phyloP scores from a whole-genome alignment of 345 rosid species.

The Populus pruinosa region DNA sequence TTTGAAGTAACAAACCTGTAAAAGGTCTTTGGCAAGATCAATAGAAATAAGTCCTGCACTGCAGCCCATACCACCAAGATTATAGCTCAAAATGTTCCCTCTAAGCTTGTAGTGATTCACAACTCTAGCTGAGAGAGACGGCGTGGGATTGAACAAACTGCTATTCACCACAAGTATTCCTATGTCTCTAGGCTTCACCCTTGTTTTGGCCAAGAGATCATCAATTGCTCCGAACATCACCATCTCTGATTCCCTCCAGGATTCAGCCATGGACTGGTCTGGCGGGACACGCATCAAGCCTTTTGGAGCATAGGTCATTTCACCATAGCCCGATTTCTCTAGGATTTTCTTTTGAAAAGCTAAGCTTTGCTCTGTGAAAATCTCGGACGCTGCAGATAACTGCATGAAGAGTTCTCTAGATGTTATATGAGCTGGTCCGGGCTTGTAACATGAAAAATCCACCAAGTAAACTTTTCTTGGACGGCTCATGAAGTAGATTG shows the following conservation, averaged over 20 bases:
- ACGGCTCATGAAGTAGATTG: background rate
- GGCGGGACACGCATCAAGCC: background rate
- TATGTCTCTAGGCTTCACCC: constrained; percentile 12
- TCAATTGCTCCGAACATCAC: constrained; percentile 24
- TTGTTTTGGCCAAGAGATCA: constrained; percentile 12
- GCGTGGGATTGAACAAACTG: constrained; percentile 25
- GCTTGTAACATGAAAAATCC: constrained; percentile 23
- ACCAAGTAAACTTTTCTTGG: constrained; percentile 18
- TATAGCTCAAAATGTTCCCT: constrained; percentile 22
- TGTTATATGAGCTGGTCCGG: background rate
- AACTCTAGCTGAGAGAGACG: constrained; percentile 22
- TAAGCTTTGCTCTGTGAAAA: constrained; percentile 15
- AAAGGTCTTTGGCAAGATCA: constrained; percentile 3
- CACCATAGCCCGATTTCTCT: constrained; percentile 20
- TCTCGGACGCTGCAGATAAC: background rate
- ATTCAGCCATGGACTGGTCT: background rate
- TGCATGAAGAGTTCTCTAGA: constrained; percentile 6
- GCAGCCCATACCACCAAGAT: constrained; percentile 31
- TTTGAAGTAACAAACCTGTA: constrained; percentile 3
- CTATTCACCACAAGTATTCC: constrained; percentile 24
- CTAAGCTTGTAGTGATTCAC: constrained; percentile 22
- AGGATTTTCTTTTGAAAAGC: constrained; percentile 11
- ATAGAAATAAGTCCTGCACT: constrained; percentile 28
- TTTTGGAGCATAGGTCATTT: constrained; percentile 12
- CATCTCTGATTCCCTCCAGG: constrained; percentile 9